These are phyloP conservation scores for Saccharomyces pastorianus DNA, from an alignment of 1,139 yeast species.

Conservation along the genomic window DNA sequence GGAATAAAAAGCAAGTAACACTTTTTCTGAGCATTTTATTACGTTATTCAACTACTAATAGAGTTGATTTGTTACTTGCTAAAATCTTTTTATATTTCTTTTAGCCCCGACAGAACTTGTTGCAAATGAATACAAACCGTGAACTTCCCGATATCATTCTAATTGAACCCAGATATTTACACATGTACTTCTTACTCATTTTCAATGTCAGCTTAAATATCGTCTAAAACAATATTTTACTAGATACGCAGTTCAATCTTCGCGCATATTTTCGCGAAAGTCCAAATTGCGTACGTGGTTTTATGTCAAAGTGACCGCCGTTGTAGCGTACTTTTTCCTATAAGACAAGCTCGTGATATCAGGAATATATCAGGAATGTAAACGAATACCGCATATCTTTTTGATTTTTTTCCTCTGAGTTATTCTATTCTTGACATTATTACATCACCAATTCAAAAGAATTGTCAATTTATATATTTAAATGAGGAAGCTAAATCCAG, in stretches of 20 bases:
- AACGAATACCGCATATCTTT: not conserved
- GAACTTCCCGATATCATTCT: not conserved
- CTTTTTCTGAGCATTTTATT: not conserved
- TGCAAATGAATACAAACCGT: not conserved
- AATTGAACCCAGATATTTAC: not conserved
- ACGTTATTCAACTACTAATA: not conserved
- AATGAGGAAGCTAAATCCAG: slow-evolving; percentile 11
- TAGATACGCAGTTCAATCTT: not conserved
- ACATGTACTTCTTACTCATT: not conserved
- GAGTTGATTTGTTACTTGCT: not conserved
- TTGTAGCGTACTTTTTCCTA: not conserved
- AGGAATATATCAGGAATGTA: not conserved
- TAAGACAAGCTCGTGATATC: not conserved
- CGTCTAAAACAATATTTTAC: not conserved
- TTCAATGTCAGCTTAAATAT: not conserved
- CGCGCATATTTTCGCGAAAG: not conserved
- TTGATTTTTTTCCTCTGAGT: not conserved
- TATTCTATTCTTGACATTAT: not conserved
- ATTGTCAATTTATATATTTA: not conserved
- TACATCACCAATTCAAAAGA: not conserved
- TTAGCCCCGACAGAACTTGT: not conserved
- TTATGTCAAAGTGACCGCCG: not conserved
- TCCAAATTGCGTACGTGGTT: not conserved
- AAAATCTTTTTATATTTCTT: not conserved
- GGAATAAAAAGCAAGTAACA: slow-evolving; percentile 7